phyloP scores from a whole-genome alignment of 495 filamentous ascomycete genomes.

The Lasiosphaeria hispida region DNA sequence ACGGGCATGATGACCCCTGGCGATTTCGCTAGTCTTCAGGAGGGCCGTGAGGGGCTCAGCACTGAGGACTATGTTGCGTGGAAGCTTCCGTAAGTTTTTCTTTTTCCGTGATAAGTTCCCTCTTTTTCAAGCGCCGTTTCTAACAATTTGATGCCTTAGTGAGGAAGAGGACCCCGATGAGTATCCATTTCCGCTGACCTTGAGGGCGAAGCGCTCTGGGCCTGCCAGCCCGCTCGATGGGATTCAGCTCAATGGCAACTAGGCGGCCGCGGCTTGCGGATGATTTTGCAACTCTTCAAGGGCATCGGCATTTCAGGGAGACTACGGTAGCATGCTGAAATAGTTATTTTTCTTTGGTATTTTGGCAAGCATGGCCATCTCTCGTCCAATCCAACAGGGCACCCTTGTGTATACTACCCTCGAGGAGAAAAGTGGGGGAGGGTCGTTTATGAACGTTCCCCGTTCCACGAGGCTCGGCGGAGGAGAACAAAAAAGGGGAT shows the following conservation, averaged over 20 bases:
- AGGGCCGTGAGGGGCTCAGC: slow-evolving; percentile 86
- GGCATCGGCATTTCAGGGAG: no score
- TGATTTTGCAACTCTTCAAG: slow-evolving; percentile 2
- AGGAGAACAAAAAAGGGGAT: not conserved
- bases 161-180: slow-evolving; percentile 96
- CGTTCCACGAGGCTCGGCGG: not conserved
- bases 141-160: slow-evolving; percentile 43
- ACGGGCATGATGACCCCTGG: slow-evolving; percentile 99
- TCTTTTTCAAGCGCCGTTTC: not conserved
- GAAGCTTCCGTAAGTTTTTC: slow-evolving; percentile 87
- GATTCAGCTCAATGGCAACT: slow-evolving; percentile 42
- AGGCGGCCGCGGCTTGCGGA: not conserved
- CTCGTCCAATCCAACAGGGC: not conserved
- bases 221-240: slow-evolving; percentile 38
- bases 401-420: not conserved
- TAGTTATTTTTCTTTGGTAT: not conserved
- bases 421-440: not conserved
- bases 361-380: not conserved
- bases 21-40: slow-evolving; percentile 94
- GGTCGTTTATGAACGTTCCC: not conserved
- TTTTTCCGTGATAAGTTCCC: not conserved
- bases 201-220: slow-evolving; percentile 52
- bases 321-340: no score
- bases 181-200: slow-evolving; percentile 85
- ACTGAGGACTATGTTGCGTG: slow-evolving; percentile 98